Conservation (phyloP, 768 basidiomycete genomes). For the Pleurotus tuoliensis region DNA sequence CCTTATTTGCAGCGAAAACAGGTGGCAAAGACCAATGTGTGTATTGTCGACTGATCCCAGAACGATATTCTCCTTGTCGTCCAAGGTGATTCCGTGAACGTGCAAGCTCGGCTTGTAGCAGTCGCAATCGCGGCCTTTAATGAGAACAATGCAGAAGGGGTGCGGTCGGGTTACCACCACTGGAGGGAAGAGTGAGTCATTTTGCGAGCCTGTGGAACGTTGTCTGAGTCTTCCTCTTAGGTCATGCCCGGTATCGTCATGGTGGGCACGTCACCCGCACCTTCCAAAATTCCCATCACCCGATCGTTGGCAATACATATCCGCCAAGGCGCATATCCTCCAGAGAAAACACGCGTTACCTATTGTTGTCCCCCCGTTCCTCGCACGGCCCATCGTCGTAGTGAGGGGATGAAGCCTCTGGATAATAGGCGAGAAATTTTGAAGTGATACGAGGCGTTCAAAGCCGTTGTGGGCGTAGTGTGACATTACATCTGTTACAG, state of each 20-base stretch:
- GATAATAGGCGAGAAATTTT: constrained; percentile 21
- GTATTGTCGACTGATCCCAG: too few species aligned
- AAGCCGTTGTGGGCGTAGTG: not conserved
- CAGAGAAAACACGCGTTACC: constrained; percentile 15
- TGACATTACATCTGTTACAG: too few species aligned
- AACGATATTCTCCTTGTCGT: too few species aligned
- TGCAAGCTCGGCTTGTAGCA: constrained; percentile 19
- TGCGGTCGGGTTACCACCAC: constrained; percentile 11
- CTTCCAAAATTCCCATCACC: constrained; percentile 26
- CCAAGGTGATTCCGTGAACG: constrained; percentile 11
- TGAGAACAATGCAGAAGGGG: constrained; percentile 21
- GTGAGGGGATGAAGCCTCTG: constrained; percentile 28
- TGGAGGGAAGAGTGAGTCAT: constrained; percentile 3
- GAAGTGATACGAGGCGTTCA: constrained; percentile 29
- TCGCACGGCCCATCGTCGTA: constrained; percentile 14
- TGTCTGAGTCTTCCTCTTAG: not conserved
- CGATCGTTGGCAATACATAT: constrained; percentile 15
- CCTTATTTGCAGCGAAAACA: constrained; percentile 23
- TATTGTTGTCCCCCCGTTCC: constrained; percentile 19
- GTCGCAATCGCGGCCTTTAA: constrained; percentile 22
- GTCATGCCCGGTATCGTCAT: constrained; percentile 26
- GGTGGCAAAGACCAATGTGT: too few species aligned
- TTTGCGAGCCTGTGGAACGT: not conserved
- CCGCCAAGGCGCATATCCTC: constrained; percentile 15
- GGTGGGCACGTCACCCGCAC: constrained; percentile 24